These are phyloP conservation scores for Geotrichum citri-aurantii DNA, from an alignment of 1,139 yeast species.

Conservation along the genomic window DNA sequence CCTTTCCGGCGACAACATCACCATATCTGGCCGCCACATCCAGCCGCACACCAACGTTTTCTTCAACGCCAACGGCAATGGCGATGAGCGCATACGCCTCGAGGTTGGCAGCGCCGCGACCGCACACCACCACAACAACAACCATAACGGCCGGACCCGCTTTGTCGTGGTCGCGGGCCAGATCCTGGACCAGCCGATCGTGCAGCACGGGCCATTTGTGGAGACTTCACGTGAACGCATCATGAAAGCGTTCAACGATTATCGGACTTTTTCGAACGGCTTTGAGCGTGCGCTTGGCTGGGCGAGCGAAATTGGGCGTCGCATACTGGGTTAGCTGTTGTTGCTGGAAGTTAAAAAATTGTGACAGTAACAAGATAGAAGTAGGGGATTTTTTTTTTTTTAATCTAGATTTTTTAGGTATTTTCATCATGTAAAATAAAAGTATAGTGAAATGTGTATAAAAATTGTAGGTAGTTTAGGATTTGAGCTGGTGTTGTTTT, in stretches of 20 bases:
- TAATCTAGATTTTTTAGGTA: too few relatives aligned
- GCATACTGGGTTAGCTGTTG: constrained; percentile 3
- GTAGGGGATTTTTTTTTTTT: too few relatives aligned
- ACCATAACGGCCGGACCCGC: too few relatives aligned
- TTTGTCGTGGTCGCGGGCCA: constrained; percentile 75
- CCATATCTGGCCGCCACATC: constrained; percentile 42
- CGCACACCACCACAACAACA: too few relatives aligned
- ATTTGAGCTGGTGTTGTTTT: too few relatives aligned
- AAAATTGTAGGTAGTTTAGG: too few relatives aligned
- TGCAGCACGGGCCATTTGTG: constrained; percentile 89
- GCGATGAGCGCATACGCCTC: constrained; percentile 21
- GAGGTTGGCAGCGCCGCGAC: constrained; percentile 29
- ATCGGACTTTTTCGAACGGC: constrained; percentile 62
- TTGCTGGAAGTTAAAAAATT: neutral
- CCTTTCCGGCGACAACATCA: constrained; percentile 51
- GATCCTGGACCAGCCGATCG: constrained; percentile 66
- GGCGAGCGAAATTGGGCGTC: constrained; percentile 55
- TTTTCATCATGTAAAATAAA: too few relatives aligned
- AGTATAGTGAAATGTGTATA: too few relatives aligned
- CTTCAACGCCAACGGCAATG: constrained; percentile 31
- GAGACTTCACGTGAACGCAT: constrained; percentile 60
- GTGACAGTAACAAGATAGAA: neutral
- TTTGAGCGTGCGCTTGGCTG: constrained; percentile 67
- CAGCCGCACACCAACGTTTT: constrained; percentile 47
- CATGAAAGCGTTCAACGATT: constrained; percentile 63